These are phyloP conservation scores for Fraxinus cuspidata DNA, from an alignment of 257 asterid genomes.

Conservation along the genomic window DNA sequence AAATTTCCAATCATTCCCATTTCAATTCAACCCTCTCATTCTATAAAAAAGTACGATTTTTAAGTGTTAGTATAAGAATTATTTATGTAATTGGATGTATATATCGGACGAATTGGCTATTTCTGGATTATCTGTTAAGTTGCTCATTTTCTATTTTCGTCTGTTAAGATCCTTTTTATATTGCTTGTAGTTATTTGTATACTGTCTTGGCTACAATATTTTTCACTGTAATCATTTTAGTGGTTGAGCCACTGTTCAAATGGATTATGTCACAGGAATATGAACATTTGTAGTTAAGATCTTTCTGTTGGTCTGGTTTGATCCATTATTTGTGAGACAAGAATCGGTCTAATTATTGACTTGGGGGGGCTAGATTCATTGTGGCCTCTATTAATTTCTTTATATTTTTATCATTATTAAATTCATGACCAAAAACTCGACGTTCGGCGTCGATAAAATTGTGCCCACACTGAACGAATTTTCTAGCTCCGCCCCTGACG, in stretches of 20 bases:
- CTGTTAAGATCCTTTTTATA: background rate
- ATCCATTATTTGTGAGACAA: background rate
- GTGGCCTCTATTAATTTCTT: background rate
- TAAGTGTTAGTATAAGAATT: background rate
- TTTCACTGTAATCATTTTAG: background rate
- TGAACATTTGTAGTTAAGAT: background rate
- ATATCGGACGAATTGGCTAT: background rate
- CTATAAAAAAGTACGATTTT: background rate
- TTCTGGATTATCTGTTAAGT: background rate
- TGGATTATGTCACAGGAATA: background rate
- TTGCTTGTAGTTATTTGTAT: background rate
- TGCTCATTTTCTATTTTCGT: background rate
- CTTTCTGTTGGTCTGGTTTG: background rate
- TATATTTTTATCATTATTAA: no score
- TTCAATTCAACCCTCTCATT: no score
- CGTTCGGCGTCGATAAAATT: no score
- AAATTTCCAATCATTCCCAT: no score
- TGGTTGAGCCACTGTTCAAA: background rate
- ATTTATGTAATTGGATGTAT: background rate
- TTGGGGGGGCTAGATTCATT: background rate
- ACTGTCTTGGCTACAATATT: background rate
- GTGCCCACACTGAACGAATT: no score
- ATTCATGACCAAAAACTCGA: no score
- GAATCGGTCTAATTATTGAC: background rate
- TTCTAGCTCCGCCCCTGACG: no score